Conservation (phyloP, 805 yeast genomes). For the Saccharomyces kudriavzevii region DNA sequence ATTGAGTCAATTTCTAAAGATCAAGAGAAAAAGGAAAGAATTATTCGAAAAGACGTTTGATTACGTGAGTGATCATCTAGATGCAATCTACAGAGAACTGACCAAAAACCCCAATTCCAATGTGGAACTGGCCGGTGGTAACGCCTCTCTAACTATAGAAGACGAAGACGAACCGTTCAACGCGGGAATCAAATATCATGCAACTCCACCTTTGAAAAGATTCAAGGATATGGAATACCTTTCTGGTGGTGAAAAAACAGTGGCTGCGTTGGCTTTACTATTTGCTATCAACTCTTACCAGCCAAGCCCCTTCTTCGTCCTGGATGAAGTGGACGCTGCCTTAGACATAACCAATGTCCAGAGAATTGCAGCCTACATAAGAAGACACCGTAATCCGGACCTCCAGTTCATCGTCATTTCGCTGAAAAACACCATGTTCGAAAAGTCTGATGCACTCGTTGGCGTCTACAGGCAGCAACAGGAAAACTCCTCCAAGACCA, state of each 20-base stretch:
- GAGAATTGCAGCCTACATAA: slow-evolving; percentile 79
- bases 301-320: slow-evolving; percentile 91
- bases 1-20: slow-evolving; percentile 46
- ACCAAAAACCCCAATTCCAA: slow-evolving; percentile 49
- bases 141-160: slow-evolving; percentile 82
- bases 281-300: slow-evolving; percentile 86
- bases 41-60: slow-evolving; percentile 64
- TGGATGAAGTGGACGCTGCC: slow-evolving; percentile 98
- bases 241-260: slow-evolving; percentile 94
- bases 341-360: slow-evolving; percentile 83
- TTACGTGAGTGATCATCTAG: slow-evolving; percentile 68
- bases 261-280: slow-evolving; percentile 88
- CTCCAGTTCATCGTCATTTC: slow-evolving; percentile 92
- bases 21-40: slow-evolving; percentile 52
- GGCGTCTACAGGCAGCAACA: slow-evolving; percentile 84
- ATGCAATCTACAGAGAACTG: slow-evolving; percentile 73
- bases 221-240: slow-evolving; percentile 86
- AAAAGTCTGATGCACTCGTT: slow-evolving; percentile 80
- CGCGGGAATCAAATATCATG: slow-evolving; percentile 80
- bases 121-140: slow-evolving; percentile 76
- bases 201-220: slow-evolving; percentile 93
- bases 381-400: slow-evolving; percentile 61
- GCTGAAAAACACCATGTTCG: slow-evolving; percentile 78
- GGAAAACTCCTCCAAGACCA: slow-evolving; percentile 61
- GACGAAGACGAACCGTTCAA: slow-evolving; percentile 85